phyloP scores from a whole-genome alignment of 352 stramenopile genomes.

The Globisporangium paroecandrum region DNA sequence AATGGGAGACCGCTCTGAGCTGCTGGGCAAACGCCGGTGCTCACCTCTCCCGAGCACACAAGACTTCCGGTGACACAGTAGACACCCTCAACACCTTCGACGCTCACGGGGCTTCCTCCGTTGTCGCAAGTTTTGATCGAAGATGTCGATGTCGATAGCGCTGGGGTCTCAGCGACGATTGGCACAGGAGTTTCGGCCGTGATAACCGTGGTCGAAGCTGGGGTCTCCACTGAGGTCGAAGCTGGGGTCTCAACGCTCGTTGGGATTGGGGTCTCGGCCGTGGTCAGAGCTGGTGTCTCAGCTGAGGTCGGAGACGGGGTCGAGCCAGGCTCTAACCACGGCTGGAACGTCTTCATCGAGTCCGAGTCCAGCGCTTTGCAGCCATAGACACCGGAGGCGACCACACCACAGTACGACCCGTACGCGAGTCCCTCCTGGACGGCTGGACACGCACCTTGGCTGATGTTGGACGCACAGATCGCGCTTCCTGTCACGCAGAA shows the following conservation, averaged over 20 bases:
- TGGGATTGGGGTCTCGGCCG: background rate
- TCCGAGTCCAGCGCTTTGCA: conserved; percentile 10
- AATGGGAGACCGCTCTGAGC: no score
- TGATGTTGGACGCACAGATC: conserved; percentile 7
- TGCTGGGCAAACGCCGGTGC: no score
- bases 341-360: conserved; percentile 7
- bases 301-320: background rate
- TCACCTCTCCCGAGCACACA: no score
- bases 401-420: conserved; percentile 11
- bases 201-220: no score
- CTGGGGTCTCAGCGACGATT: no score
- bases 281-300: background rate
- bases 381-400: conserved; percentile 11
- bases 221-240: no score
- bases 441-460: background rate
- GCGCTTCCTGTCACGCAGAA: conserved; percentile 9
- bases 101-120: no score
- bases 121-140: no score
- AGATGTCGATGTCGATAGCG: no score
- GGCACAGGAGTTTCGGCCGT: no score
- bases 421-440: background rate
- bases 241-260: conserved; percentile 44
- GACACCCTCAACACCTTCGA: no score
- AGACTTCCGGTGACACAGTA: no score
- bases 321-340: background rate